Evolutionary conservation across 2,329 filamentous ascomycete genomes (phyloP).

Genomic region (Fusarium sp.): DNA sequence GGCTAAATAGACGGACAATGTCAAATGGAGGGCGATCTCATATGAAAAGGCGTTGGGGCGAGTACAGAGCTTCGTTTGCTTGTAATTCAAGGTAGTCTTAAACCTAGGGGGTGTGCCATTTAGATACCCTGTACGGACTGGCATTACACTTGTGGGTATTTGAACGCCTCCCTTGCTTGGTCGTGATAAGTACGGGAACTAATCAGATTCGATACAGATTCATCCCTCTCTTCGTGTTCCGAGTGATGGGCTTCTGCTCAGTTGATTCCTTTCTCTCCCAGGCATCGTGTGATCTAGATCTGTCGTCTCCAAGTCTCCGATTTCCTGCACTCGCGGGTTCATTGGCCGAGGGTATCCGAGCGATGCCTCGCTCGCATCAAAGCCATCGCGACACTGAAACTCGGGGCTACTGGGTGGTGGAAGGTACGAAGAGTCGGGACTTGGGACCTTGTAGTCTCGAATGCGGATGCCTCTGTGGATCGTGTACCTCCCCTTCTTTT

Average conservation of each 20-base stretch:
- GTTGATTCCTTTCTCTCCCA: neutral
- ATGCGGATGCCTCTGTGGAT: slow-evolving; percentile 48
- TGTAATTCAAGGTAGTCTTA: slow-evolving; percentile 38
- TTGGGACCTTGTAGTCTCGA: slow-evolving; percentile 43
- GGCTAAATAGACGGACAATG: slow-evolving; percentile 64
- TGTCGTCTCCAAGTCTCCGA: neutral
- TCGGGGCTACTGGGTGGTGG: slow-evolving; percentile 20
- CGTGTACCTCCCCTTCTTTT: slow-evolving; percentile 44
- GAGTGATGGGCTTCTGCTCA: slow-evolving; percentile 15
- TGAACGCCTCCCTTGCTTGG: neutral
- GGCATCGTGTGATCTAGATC: neutral
- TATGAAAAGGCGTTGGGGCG: slow-evolving; percentile 49
- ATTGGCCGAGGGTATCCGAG: slow-evolving; percentile 30
- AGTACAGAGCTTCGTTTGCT: slow-evolving; percentile 40
- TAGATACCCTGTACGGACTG: slow-evolving; percentile 48
- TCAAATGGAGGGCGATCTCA: slow-evolving; percentile 29
- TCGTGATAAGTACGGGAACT: neutral
- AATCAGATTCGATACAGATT: neutral
- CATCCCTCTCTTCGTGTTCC: neutral
- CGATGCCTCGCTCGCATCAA: slow-evolving; percentile 39
- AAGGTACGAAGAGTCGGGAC: neutral
- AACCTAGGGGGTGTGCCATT: slow-evolving; percentile 40
- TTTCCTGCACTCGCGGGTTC: neutral
- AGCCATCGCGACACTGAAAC: slow-evolving; percentile 49
- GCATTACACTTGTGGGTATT: slow-evolving; percentile 2